These are phyloP conservation scores for Saccharomyces jurei DNA, from an alignment of 805 yeast genomes.

Conservation along the genomic window DNA sequence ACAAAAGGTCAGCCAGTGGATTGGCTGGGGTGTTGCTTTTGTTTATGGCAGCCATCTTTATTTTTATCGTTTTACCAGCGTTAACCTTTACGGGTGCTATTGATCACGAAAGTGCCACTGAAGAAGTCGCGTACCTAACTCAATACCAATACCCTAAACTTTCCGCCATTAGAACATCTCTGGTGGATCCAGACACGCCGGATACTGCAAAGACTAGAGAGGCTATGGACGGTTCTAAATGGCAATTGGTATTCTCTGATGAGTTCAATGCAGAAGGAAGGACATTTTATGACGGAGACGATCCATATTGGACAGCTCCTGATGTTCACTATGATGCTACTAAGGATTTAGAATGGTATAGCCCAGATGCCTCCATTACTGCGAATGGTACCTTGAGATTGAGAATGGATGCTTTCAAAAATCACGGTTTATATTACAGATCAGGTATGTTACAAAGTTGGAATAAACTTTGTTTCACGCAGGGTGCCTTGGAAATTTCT, in stretches of 20 bases:
- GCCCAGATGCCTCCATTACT: slow-evolving; percentile 79
- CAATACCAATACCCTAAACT: slow-evolving; percentile 41
- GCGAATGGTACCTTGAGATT: slow-evolving; percentile 57
- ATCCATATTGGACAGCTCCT: slow-evolving; percentile 79
- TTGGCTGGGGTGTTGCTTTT: slow-evolving; percentile 48
- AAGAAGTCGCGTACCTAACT: slow-evolving; percentile 36
- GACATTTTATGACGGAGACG: slow-evolving; percentile 80
- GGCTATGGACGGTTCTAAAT: slow-evolving; percentile 51
- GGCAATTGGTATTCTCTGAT: slow-evolving; percentile 77
- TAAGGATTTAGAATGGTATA: slow-evolving; percentile 84
- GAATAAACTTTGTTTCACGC: slow-evolving; percentile 82
- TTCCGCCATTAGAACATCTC: slow-evolving; percentile 40
- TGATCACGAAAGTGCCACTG: slow-evolving; percentile 11
- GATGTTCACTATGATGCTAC: slow-evolving; percentile 80
- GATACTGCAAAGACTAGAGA: slow-evolving; percentile 37
- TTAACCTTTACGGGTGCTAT: slow-evolving; percentile 70
- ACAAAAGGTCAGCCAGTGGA: slow-evolving; percentile 52
- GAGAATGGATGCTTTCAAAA: slow-evolving; percentile 69
- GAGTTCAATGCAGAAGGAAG: slow-evolving; percentile 84
- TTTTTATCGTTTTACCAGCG: slow-evolving; percentile 73
- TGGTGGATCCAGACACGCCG: slow-evolving; percentile 58
- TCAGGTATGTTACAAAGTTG: slow-evolving; percentile 86
- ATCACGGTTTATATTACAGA: slow-evolving; percentile 70
- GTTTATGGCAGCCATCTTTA: slow-evolving; percentile 47
- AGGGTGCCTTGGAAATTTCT: slow-evolving; percentile 67